Evolutionary conservation across 352 stramenopile genomes (phyloP), one percentile per base, ranked within the genome.

Genomic region (Peronospora farinosa): DNA sequence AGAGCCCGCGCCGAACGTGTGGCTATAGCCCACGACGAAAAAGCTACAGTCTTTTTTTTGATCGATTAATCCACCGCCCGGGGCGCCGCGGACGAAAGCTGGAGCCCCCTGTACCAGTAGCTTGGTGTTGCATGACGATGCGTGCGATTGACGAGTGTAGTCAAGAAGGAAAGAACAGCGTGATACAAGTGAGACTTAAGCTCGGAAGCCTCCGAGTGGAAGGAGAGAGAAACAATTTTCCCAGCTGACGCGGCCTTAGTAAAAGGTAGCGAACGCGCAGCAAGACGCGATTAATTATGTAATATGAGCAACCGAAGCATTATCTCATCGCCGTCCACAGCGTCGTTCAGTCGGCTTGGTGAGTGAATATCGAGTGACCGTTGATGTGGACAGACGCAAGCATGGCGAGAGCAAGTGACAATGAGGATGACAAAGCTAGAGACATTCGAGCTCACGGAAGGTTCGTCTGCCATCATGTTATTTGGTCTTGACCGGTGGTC

Each of bases 1-100:
- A 31, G 75, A 87, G 51, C 79, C 79, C 31, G 66, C 74, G 35
- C 61, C 78, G 60, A 84, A 80, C 63, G 70, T 86, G 50, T 90
- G 79, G 79, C 72, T 88, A 54, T 90, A 86, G 61, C 64, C 47
- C 50, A 51, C 37, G 47, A 51, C 37, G 47, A 43, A 40, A 28
- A 3, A 43, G 36, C 55, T 21, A 37, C 38, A 51, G 36, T 19
- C 31, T 39, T 32, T 36, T 49, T 54, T 47, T 42, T 28, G 39
- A 36, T 52, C 31, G 44, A 46, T 7, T 25, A 30, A 54, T 28
- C 35, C 15, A 58, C 52, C 45, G 38, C 28, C 17, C 36, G 55
- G 60, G 52, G 48, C 49, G 36, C 53, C 50, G 56, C 52, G 65
- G 52, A 69, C 47, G 57, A 54, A 47, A 64, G 57, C 51, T 60